Evolutionary conservation across 345 rosid species (phyloP).

Genomic region (Pistacia integerrima): DNA sequence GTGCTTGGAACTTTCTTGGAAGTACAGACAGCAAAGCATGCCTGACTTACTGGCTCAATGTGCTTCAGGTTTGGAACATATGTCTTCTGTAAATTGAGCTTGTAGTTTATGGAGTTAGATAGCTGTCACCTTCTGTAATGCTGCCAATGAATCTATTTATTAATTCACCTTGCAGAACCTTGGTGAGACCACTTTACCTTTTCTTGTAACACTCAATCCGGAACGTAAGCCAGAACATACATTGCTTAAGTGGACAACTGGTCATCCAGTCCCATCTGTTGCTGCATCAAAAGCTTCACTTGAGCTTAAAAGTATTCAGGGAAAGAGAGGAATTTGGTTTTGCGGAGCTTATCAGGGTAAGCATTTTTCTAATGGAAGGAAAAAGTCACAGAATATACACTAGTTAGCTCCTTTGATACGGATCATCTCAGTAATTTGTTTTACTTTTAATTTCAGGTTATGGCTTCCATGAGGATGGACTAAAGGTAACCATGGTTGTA

Average conservation of each 20-base stretch:
- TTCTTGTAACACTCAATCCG: slow-evolving; percentile 85
- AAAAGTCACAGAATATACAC: background rate
- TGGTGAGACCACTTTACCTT: slow-evolving; percentile 62
- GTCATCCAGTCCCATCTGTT: slow-evolving; percentile 91
- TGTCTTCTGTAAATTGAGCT: background rate
- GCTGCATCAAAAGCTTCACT: slow-evolving; percentile 80
- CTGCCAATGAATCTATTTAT: background rate
- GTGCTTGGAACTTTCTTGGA: slow-evolving; percentile 96
- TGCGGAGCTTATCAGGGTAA: slow-evolving; percentile 92
- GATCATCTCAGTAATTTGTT: slow-evolving; percentile 6
- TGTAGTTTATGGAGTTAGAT: background rate
- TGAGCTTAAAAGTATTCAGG: slow-evolving; percentile 75
- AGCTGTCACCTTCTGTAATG: background rate
- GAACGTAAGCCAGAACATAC: slow-evolving; percentile 56
- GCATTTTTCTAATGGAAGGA: background rate
- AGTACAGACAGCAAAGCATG: slow-evolving; percentile 63
- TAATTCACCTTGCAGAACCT: slow-evolving; percentile 59
- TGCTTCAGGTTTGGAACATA: slow-evolving; percentile 71
- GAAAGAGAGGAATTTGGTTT: slow-evolving; percentile 84
- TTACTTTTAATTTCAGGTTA: slow-evolving; percentile 57
- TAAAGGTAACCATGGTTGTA: slow-evolving; percentile 50
- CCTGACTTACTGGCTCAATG: slow-evolving; percentile 92
- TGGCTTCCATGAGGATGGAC: slow-evolving; percentile 96
- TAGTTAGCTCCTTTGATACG: background rate
- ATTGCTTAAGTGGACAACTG: slow-evolving; percentile 79